These are phyloP conservation scores for Emmonsiellopsis sp. DNA, from an alignment of 2,329 filamentous ascomycete genomes.

Conservation along the genomic window DNA sequence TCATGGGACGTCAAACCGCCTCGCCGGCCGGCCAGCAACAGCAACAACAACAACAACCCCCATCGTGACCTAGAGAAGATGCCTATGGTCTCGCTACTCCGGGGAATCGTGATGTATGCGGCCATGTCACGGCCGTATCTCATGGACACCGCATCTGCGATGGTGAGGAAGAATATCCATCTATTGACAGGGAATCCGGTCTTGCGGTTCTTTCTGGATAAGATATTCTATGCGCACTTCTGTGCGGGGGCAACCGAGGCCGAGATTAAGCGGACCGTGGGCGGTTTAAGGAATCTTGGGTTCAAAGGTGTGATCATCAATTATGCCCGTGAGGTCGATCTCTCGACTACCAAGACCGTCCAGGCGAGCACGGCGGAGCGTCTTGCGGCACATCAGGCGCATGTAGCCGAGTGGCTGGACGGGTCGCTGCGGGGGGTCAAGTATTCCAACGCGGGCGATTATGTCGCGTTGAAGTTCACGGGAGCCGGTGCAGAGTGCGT, in stretches of 20 bases:
- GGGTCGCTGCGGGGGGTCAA: slow-evolving; percentile 45
- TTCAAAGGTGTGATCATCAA: slow-evolving; percentile 45
- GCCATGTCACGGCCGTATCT: slow-evolving; percentile 12
- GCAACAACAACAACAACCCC: not conserved
- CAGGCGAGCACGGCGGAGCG: slow-evolving; percentile 25
- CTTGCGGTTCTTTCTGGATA: slow-evolving; percentile 14
- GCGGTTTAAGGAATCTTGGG: slow-evolving; percentile 39
- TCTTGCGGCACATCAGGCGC: slow-evolving; percentile 18
- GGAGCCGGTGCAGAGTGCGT: slow-evolving; percentile 49
- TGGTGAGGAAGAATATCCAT: slow-evolving; percentile 10
- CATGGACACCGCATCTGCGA: slow-evolving; percentile 10
- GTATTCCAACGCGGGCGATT: slow-evolving; percentile 44
- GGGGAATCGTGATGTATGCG: slow-evolving; percentile 10
- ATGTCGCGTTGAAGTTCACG: slow-evolving; percentile 54
- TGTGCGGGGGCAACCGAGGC: slow-evolving; percentile 43
- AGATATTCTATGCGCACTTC: slow-evolving; percentile 47
- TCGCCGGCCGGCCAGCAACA: not conserved
- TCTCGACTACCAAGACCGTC: slow-evolving; percentile 23
- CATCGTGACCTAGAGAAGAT: slow-evolving; percentile 8
- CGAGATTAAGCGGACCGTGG: slow-evolving; percentile 39
- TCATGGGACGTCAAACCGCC: not conserved
- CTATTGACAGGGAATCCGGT: slow-evolving; percentile 8
- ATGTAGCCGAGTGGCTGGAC: slow-evolving; percentile 39
- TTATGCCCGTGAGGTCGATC: slow-evolving; percentile 48
- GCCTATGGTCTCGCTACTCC: slow-evolving; percentile 9